Evolutionary conservation across 2,329 filamentous ascomycete species (phyloP).

Genomic region (Fusarium odoratissimum): DNA sequence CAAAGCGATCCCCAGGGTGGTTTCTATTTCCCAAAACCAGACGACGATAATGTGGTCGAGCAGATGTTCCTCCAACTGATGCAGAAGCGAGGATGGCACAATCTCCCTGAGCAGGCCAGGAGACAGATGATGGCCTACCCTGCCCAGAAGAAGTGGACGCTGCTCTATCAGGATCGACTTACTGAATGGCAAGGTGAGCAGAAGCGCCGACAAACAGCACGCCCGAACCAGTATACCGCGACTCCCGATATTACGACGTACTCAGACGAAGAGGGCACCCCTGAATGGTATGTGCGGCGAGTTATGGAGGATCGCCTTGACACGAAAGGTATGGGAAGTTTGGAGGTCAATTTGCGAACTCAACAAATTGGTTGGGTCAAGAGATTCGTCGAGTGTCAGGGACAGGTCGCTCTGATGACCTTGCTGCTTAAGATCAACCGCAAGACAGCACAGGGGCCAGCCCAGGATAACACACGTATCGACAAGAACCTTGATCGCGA

Average conservation of each 20-base stretch:
- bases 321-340: conserved; percentile 88
- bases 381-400: conserved; percentile 96
- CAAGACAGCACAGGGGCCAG: conserved; percentile 79
- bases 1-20: conserved; percentile 57
- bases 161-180: conserved; percentile 94
- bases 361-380: conserved; percentile 99
- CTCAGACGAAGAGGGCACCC: conserved; percentile 93
- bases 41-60: conserved; percentile 86
- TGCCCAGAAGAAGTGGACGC: conserved; percentile 94
- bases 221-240: conserved; percentile 76
- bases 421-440: conserved; percentile 94
- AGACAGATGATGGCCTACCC: conserved; percentile 97
- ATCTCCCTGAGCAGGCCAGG: conserved; percentile 91
- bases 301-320: conserved; percentile 97
- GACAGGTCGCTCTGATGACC: conserved; percentile 94
- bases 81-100: conserved; percentile 98
- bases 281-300: conserved; percentile 97
- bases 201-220: conserved; percentile 81
- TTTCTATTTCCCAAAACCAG: conserved; percentile 76
- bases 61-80: conserved; percentile 93
- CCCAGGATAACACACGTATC: conserved; percentile 65
- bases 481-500: conserved; percentile 90
- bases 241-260: conserved; percentile 77
- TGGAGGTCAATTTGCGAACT: conserved; percentile 93
- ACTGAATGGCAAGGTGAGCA: conserved; percentile 95